Conservation (phyloP, 345 rosid genomes). For the Acer saccharum region DNA sequence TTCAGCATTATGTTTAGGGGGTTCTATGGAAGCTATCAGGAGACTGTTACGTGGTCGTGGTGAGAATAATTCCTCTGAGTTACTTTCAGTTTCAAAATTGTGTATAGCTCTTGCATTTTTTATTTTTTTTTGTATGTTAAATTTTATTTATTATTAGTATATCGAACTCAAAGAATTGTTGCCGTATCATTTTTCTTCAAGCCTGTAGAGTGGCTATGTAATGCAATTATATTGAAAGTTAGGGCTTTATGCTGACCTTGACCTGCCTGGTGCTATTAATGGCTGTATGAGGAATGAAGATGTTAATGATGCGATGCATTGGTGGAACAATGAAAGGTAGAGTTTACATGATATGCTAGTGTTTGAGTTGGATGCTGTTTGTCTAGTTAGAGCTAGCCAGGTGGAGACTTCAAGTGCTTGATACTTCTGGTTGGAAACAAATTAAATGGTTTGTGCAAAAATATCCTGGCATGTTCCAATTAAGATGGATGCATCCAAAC, state of each 20-base stretch:
- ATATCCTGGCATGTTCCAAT: background rate
- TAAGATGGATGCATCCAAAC: slow-evolving; percentile 3
- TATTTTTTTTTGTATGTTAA: background rate
- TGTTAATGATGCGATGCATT: background rate
- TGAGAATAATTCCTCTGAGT: slow-evolving; percentile 35
- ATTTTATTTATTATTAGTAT: background rate
- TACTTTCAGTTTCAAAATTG: slow-evolving; percentile 4
- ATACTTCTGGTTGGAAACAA: background rate
- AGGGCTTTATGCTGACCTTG: background rate
- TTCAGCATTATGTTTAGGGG: slow-evolving; percentile 78
- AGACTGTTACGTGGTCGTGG: slow-evolving; percentile 66
- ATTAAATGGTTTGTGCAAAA: background rate
- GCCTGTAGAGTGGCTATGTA: background rate
- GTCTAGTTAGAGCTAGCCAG: background rate
- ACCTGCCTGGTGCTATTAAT: background rate
- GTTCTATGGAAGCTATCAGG: slow-evolving; percentile 71
- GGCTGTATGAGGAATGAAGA: background rate
- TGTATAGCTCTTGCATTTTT: background rate
- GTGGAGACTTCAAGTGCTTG: background rate
- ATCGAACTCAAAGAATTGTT: background rate
- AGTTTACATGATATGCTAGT: background rate
- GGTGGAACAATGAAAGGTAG: background rate
- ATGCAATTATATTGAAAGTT: background rate
- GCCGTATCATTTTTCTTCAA: background rate
- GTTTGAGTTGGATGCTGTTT: background rate